A percentile compares a stretch with the other conserved stretches of the same genome.
phyloP scores from a whole-genome alignment of 2,329 filamentous ascomycete species.

The Ceratocystis cacaofunesta region DNA sequence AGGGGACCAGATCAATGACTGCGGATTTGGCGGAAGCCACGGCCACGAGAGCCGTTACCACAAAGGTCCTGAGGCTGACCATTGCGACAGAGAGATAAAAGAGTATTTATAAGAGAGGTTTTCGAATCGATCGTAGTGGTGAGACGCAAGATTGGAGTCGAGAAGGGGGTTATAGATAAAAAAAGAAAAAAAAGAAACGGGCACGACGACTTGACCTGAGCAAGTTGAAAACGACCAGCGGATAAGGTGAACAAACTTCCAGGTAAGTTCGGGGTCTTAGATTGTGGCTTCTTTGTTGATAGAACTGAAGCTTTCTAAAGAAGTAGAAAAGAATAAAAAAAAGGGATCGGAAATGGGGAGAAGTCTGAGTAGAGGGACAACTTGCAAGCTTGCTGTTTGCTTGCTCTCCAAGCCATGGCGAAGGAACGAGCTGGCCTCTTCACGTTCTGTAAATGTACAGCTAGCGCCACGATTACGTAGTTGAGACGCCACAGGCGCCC shows the following conservation, averaged over 20 bases:
- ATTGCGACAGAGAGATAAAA: constrained; percentile 24
- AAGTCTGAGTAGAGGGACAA: neutral
- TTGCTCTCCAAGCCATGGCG: constrained; percentile 1
- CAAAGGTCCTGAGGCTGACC: constrained; percentile 46
- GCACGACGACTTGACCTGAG: neutral
- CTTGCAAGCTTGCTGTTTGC: constrained; percentile 1
- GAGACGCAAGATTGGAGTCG: neutral
- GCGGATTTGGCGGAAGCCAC: constrained; percentile 56
- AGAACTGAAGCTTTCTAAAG: neutral
- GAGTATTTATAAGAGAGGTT: neutral
- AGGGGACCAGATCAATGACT: constrained; percentile 76
- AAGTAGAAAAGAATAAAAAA: neutral
- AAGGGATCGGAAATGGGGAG: neutral
- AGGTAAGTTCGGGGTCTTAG: neutral
- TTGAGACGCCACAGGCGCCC: neutral
- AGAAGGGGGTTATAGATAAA: too few relatives aligned
- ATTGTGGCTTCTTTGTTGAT: neutral
- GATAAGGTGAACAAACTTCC: neutral
- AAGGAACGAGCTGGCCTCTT: constrained; percentile 18
- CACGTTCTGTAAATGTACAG: neutral
- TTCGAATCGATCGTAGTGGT: constrained; percentile 2
- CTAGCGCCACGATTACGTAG: constrained; percentile 5
- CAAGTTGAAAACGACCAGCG: neutral
- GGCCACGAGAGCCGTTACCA: constrained; percentile 40
- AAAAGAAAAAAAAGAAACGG: neutral